Evolutionary conservation across 176 grass and related monocot genomes (phyloP), one percentile per base, ranked within the genome.

Genomic region (Hyparrhenia diplandra): DNA sequence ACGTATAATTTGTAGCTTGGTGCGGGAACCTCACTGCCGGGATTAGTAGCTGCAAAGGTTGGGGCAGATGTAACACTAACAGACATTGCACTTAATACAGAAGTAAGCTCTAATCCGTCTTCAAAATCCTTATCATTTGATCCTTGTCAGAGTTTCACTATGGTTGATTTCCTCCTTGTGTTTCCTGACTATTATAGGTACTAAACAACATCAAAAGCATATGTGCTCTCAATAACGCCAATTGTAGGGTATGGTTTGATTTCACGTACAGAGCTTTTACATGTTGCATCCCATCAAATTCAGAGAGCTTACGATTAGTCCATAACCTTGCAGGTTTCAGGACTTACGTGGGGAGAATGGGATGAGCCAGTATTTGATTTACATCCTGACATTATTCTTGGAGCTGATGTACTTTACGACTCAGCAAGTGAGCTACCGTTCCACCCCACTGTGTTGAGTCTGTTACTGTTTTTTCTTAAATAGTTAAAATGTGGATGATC

Each of bases 301-400:
- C 12, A 23, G 13, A 58, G 31, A 58, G 30, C 51, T 49, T 37
- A 42, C 17, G 69, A 9, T 42, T 36, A 60, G 0, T 28, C 5
- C 31, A 72, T 14, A 35, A 58, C 3, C 39, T 59, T 91, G 31
- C 77, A 94, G 95, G 89, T 98, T 47, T 18, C 87, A 43, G 95
- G 88, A 41, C 92, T 97, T 72, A 89, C 89, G 1, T 98, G 92
- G 92, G 95, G 92, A 57, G 81, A 92, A 8, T 98, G 92, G 95
- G 90, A 94, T 55, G 73, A 83, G 14, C 42, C 85, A 36, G 66
- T 91, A 29, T 91, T 94, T 45, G 64, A 91, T 72, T 67, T 94
- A 65, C 83, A 91, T 76, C 90, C 92, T 84, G 66, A 86, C 54
- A 85, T 98, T 77, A 80, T 94, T 85, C 83, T 98, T 12, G 92